Evolutionary conservation across 192 early-diverging fungal species (phyloP).

Genomic region (Coemansia javaensis): DNA sequence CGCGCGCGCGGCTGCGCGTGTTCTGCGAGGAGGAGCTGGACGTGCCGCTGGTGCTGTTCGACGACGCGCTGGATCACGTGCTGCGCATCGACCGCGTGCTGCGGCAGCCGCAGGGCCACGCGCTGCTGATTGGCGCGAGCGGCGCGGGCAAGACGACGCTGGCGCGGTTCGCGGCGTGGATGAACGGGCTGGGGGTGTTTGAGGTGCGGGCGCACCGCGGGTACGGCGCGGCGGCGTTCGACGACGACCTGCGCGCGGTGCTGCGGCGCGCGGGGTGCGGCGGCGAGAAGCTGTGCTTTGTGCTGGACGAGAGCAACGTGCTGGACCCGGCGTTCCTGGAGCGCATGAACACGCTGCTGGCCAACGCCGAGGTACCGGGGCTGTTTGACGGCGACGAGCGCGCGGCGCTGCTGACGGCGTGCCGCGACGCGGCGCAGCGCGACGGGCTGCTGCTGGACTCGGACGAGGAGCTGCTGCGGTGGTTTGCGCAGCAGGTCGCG

Average conservation of each 20-base stretch:
- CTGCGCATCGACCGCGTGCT: slow-evolving; percentile 98
- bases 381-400: slow-evolving; percentile 99
- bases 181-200: slow-evolving; percentile 95
- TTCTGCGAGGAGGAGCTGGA: slow-evolving; percentile 99
- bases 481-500: slow-evolving; percentile 96
- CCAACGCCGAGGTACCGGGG: slow-evolving; percentile 98
- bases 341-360: slow-evolving; percentile 98
- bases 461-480: slow-evolving; percentile 91
- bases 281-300: slow-evolving; percentile 96
- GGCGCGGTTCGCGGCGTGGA: slow-evolving; percentile 99
- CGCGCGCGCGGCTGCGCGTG: slow-evolving; percentile 87
- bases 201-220: slow-evolving; percentile 98
- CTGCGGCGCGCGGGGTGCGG: slow-evolving; percentile 90
- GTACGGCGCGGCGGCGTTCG: slow-evolving; percentile 94
- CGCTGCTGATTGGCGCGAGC: slow-evolving; percentile 96
- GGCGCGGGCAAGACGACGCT: slow-evolving; percentile 97
- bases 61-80: slow-evolving; percentile 97
- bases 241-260: slow-evolving; percentile 91
- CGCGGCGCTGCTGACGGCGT: slow-evolving; percentile 85
- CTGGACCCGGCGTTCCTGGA: slow-evolving; percentile 96
- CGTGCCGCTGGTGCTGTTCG: slow-evolving; percentile 92
- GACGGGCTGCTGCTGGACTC: slow-evolving; percentile 94
- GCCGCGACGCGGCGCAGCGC: slow-evolving; percentile 88
- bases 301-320: slow-evolving; percentile 98
- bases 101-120: slow-evolving; percentile 95